A percentile compares a stretch with the other conserved stretches of the same genome.
These are phyloP conservation scores for Phalaenopsis hybrid DNA, from an alignment of 116 monocot genomes.

Conservation along the genomic window DNA sequence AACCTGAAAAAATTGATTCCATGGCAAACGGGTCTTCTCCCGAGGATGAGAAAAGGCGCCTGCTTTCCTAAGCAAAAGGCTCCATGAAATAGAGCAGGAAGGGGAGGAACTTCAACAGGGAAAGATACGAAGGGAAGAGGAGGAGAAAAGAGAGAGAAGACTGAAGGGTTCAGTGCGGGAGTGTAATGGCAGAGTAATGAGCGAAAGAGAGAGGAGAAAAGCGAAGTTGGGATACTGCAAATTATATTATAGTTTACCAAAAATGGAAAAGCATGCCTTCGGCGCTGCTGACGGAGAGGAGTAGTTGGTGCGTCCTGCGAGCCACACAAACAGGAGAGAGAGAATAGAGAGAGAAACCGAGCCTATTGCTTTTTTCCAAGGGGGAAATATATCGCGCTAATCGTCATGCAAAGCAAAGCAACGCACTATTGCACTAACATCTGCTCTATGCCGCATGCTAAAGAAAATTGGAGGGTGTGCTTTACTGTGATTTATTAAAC, in stretches of 20 bases:
- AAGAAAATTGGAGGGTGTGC: too few relatives aligned
- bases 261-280: constrained; percentile 8
- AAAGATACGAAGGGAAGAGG: neutral
- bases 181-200: constrained; percentile 9
- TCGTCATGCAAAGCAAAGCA: too few relatives aligned
- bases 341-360: too few relatives aligned
- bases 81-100: neutral
- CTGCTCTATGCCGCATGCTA: too few relatives aligned
- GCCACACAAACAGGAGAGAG: too few relatives aligned
- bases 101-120: neutral
- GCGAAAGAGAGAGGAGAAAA: neutral
- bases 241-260: constrained; percentile 9
- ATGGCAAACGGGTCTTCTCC: constrained; percentile 1
- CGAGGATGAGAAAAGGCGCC: neutral
- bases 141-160: neutral
- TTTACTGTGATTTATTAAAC: too few relatives aligned
- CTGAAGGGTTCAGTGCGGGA: neutral
- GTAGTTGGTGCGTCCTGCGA: too few relatives aligned
- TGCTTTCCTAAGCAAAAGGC: too few relatives aligned
- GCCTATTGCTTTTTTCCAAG: too few relatives aligned
- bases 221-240: neutral
- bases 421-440: too few relatives aligned
- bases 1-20: constrained; percentile 24
- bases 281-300: neutral
- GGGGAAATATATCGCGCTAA: too few relatives aligned